A percentile compares a stretch with the other conserved stretches of the same genome.
Evolutionary conservation across 106 monocot genomes (phyloP).

Genomic region (Allium sativum): DNA sequence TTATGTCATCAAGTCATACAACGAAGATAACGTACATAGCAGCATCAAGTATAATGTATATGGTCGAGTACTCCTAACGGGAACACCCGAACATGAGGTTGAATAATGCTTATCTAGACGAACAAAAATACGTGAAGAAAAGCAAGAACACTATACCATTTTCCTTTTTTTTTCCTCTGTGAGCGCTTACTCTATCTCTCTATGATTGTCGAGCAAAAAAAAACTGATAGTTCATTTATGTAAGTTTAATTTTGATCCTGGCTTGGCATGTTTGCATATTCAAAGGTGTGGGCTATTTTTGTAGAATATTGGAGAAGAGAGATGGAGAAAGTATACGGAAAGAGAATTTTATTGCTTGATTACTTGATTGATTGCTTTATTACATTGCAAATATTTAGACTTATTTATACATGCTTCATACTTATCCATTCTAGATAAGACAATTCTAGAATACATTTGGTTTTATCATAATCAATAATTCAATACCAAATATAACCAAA

Average conservation of each 20-base stretch:
- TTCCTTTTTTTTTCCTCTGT: constrained; percentile 96
- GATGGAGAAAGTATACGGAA: no score
- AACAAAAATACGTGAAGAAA: constrained; percentile 31
- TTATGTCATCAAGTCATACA: constrained; percentile 83
- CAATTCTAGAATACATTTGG: no score
- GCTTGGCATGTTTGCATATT: no score
- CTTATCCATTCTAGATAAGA: no score
- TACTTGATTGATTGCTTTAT: no score
- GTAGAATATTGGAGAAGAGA: no score
- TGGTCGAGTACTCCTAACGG: constrained; percentile 91
- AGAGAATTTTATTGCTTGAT: no score
- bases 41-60: constrained; percentile 87
- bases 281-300: no score
- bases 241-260: not conserved
- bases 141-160: constrained; percentile 33
- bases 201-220: not conserved
- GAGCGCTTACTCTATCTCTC: constrained; percentile 20
- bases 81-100: constrained; percentile 67
- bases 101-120: constrained; percentile 57
- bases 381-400: no score
- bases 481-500: no score
- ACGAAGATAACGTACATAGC: constrained; percentile 93
- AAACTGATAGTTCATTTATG: not conserved
- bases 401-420: no score
- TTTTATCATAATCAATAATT: no score